Conservation (phyloP, 495 filamentous ascomycete species). For the Lasiosphaeria miniovina region DNA sequence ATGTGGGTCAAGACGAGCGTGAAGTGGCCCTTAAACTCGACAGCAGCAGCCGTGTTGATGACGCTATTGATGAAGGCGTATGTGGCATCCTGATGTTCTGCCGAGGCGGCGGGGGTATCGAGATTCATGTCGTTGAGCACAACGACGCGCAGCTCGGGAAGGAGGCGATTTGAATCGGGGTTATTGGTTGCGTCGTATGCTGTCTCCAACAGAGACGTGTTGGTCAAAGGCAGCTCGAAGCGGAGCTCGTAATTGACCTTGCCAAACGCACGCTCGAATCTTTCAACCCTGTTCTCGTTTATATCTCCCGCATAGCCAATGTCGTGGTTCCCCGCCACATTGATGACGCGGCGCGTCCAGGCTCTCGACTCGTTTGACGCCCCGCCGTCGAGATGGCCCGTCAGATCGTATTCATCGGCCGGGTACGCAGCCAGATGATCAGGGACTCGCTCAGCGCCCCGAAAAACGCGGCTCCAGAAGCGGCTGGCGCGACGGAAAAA, state of each 20-base stretch:
- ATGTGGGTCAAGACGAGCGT: slow-evolving; percentile 90
- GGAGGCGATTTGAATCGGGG: slow-evolving; percentile 37
- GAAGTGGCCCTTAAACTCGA: slow-evolving; percentile 62
- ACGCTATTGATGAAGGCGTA: slow-evolving; percentile 75
- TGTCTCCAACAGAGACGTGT: slow-evolving; percentile 30
- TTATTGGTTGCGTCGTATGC: slow-evolving; percentile 33
- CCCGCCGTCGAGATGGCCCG: slow-evolving; percentile 48
- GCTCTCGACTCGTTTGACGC: slow-evolving; percentile 40
- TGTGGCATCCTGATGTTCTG: slow-evolving; percentile 62
- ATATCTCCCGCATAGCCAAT: slow-evolving; percentile 94
- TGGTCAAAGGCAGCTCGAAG: slow-evolving; percentile 57
- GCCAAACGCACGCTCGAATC: slow-evolving; percentile 83
- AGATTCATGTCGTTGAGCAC: slow-evolving; percentile 90
- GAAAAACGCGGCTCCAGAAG: slow-evolving; percentile 82
- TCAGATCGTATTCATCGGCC: slow-evolving; percentile 47
- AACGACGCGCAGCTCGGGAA: slow-evolving; percentile 71
- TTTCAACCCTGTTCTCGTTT: slow-evolving; percentile 61
- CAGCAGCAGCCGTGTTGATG: slow-evolving; percentile 62
- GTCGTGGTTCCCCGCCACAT: slow-evolving; percentile 92
- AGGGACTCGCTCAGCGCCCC: slow-evolving; percentile 60
- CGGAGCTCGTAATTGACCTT: slow-evolving; percentile 81
- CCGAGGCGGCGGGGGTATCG: slow-evolving; percentile 70
- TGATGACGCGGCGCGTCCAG: slow-evolving; percentile 78
- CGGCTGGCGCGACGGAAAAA: slow-evolving; percentile 67
- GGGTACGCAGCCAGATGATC: slow-evolving; percentile 55